Conservation (phyloP, 1,284 basidiomycete species). For the Ustilago trichophora region DNA sequence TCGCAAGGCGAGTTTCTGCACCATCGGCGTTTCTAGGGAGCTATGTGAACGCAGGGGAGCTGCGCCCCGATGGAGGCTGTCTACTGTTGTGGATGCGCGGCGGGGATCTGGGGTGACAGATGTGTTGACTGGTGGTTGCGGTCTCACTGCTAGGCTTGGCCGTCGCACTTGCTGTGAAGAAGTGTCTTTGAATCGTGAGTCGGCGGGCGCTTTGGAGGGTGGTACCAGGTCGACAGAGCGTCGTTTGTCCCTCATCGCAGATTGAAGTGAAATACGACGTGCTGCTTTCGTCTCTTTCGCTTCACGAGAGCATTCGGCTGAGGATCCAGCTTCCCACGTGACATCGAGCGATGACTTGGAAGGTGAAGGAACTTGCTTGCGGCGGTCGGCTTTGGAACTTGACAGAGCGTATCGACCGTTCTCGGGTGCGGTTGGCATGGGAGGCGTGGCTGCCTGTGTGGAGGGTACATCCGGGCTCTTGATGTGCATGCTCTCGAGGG, state of each 20-base stretch:
- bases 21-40: conserved; percentile 9
- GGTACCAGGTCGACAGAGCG: conserved; percentile 7
- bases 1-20: conserved; percentile 43
- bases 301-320: too few species aligned
- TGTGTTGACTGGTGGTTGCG: neutral
- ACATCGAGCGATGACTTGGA: conserved; percentile 15
- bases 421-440: conserved; percentile 10
- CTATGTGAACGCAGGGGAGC: conserved; percentile 9
- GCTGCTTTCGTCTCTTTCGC: conserved; percentile 1
- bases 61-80: conserved; percentile 5
- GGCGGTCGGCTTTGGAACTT: neutral
- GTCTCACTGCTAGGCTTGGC: neutral
- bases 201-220: too few species aligned
- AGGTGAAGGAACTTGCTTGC: conserved; percentile 3
- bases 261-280: conserved; percentile 17
- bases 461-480: neutral
- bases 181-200: neutral
- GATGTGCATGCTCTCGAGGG: conserved; percentile 19
- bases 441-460: conserved; percentile 1
- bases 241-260: conserved; percentile 5
- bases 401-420: neutral
- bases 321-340: conserved; percentile 11
- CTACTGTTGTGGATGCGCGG: conserved; percentile 19
- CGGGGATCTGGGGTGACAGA: neutral
- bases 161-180: neutral